phyloP scores from a whole-genome alignment of 768 basidiomycete species.

The Bullera alba region DNA sequence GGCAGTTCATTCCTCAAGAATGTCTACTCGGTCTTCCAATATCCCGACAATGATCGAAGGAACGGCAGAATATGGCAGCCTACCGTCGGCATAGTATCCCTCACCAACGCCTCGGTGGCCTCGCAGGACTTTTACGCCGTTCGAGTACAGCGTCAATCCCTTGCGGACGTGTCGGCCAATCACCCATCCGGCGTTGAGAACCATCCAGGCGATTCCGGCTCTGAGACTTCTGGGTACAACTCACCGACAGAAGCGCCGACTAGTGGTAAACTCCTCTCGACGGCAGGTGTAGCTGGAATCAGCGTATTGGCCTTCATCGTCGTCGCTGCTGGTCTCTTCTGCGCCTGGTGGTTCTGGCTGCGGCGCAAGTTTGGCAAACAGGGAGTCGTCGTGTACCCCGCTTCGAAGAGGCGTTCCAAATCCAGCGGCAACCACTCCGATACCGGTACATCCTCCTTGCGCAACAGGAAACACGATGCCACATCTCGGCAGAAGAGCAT shows the following conservation, averaged over 20 bases:
- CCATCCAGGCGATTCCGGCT: neutral
- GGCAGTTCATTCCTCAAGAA: slow-evolving; percentile 44
- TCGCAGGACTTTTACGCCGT: slow-evolving; percentile 44
- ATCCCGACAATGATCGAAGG: slow-evolving; percentile 19
- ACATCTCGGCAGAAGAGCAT: slow-evolving; percentile 40
- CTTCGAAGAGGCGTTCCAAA: slow-evolving; percentile 1
- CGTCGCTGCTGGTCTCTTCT: slow-evolving; percentile 37
- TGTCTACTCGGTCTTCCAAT: slow-evolving; percentile 38
- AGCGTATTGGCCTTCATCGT: slow-evolving; percentile 39
- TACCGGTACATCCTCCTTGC: slow-evolving; percentile 9
- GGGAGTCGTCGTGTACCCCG: slow-evolving; percentile 21
- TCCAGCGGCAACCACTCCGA: slow-evolving; percentile 19
- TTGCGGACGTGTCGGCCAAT: slow-evolving; percentile 18
- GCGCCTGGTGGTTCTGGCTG: slow-evolving; percentile 46
- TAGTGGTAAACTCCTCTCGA: slow-evolving; percentile 19
- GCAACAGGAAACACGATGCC: slow-evolving; percentile 32
- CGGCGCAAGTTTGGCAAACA: slow-evolving; percentile 32
- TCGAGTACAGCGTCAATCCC: slow-evolving; percentile 29
- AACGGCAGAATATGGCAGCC: slow-evolving; percentile 33
- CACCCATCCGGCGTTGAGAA: slow-evolving; percentile 13
- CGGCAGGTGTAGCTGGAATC: slow-evolving; percentile 32
- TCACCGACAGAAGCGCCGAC: slow-evolving; percentile 4
- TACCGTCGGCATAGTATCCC: slow-evolving; percentile 33
- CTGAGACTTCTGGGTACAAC: slow-evolving; percentile 4
- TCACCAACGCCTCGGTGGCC: slow-evolving; percentile 40